Percentiles rank a stretch among this genome's conserved stretches.
Conservation (phyloP, 306 rosid genomes). For the Medicago truncatula region MtrunA17r5.0-ANR NC_053049.1:45207001-45207500, state of each 20-base stretch:
- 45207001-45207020: no score
- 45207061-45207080: no score
- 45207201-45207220: slow-evolving; percentile 68
- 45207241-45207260: slow-evolving; percentile 71
- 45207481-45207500: slow-evolving; percentile 88
- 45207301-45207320: slow-evolving; percentile 89
- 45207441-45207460: slow-evolving; percentile 67
- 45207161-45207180: no score
- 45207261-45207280: slow-evolving; percentile 69
- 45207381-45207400: slow-evolving; percentile 87
- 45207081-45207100: no score
- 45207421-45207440: slow-evolving; percentile 60
- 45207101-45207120: no score
- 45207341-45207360: slow-evolving; percentile 92
- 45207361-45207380: slow-evolving; percentile 93
- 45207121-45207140: no score
- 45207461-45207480: slow-evolving; percentile 81
- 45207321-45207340: slow-evolving; percentile 85
- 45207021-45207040: no score
- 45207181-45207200: no score
- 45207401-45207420: slow-evolving; percentile 83
- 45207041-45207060: no score
- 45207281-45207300: slow-evolving; percentile 93
- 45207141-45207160: no score
- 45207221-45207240: slow-evolving; percentile 95